A percentile compares a stretch with the other conserved stretches of the same genome.
These are phyloP conservation scores for Chytridium lagenaria DNA, from an alignment of 371 early-diverging fungal species.

Conservation along the genomic window DNA sequence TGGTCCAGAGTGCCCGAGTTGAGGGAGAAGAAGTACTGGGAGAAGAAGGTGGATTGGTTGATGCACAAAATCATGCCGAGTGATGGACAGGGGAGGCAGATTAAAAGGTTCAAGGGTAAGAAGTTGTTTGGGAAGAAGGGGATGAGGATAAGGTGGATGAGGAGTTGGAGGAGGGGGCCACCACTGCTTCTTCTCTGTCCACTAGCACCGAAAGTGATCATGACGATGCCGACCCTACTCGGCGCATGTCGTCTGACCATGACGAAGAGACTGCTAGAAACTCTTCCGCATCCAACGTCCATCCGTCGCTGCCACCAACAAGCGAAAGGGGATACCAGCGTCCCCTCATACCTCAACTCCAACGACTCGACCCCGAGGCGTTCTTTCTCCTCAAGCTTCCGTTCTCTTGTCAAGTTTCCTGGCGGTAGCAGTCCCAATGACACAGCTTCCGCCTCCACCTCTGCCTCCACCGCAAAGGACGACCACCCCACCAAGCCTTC, in stretches of 20 bases:
- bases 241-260: background rate
- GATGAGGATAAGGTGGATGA: background rate
- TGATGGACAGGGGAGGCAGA: background rate
- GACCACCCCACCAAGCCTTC: too few species aligned
- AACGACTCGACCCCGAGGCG: background rate
- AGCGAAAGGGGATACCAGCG: too few species aligned
- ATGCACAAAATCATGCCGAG: constrained; percentile 4
- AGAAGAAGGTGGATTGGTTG: constrained; percentile 3
- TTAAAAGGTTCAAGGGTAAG: background rate
- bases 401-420: background rate
- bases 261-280: too few species aligned
- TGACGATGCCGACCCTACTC: constrained; percentile 3
- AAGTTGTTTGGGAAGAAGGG: background rate
- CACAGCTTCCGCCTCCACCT: too few species aligned
- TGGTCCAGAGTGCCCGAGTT: background rate
- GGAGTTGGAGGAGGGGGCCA: constrained; percentile 1
- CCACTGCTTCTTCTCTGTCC: background rate
- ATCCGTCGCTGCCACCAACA: too few species aligned
- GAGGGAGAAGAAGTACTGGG: background rate
- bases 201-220: too few species aligned
- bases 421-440: too few species aligned
- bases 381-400: background rate
- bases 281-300: too few species aligned
- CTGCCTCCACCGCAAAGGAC: background rate
- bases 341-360: background rate